Percentiles rank a stretch among this genome's conserved stretches.
Evolutionary conservation across 2,329 filamentous ascomycete genomes (phyloP).

Genomic region (Aspergillaceae sp.): DNA sequence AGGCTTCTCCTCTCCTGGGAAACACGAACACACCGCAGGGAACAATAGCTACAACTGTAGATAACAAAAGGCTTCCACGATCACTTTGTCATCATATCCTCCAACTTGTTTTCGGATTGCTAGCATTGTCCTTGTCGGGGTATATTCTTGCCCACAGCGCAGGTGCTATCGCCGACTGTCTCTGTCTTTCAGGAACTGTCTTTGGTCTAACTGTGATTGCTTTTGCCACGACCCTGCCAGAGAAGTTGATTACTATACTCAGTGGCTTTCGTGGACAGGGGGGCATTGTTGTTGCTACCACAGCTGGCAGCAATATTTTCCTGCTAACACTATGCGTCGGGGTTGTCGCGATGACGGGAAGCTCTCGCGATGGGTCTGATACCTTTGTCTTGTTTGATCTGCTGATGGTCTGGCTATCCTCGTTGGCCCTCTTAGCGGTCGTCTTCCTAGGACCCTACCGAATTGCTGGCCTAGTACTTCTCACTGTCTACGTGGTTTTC

Average conservation of each 20-base stretch:
- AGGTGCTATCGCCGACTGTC: slow-evolving; percentile 30
- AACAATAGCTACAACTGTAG: neutral
- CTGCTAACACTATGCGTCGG: slow-evolving; percentile 44
- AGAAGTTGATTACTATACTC: slow-evolving; percentile 45
- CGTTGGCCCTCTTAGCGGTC: slow-evolving; percentile 6
- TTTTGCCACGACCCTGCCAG: slow-evolving; percentile 47
- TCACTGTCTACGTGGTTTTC: slow-evolving; percentile 27
- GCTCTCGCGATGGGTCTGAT: slow-evolving; percentile 4
- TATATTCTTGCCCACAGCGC: slow-evolving; percentile 43
- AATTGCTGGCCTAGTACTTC: slow-evolving; percentile 17
- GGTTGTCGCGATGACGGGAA: slow-evolving; percentile 13
- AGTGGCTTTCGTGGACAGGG: slow-evolving; percentile 40
- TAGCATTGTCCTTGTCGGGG: slow-evolving; percentile 39
- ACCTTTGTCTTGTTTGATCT: slow-evolving; percentile 18
- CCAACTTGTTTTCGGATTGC: slow-evolving; percentile 38
- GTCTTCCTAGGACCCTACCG: slow-evolving; percentile 10
- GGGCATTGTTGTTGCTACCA: slow-evolving; percentile 46
- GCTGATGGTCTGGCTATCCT: slow-evolving; percentile 13
- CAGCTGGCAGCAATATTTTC: slow-evolving; percentile 49
- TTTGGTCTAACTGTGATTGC: slow-evolving; percentile 43
- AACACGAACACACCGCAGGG: slow-evolving; percentile 1
- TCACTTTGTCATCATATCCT: slow-evolving; percentile 31
- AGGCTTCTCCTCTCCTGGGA: slow-evolving; percentile 13
- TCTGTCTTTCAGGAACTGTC: slow-evolving; percentile 39
- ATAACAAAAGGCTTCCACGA: slow-evolving; percentile 9